A percentile compares a stretch with the other conserved stretches of the same genome.
phyloP scores from a whole-genome alignment of 1,139 yeast genomes.

The Schwanniomyces etchellsii region DNA sequence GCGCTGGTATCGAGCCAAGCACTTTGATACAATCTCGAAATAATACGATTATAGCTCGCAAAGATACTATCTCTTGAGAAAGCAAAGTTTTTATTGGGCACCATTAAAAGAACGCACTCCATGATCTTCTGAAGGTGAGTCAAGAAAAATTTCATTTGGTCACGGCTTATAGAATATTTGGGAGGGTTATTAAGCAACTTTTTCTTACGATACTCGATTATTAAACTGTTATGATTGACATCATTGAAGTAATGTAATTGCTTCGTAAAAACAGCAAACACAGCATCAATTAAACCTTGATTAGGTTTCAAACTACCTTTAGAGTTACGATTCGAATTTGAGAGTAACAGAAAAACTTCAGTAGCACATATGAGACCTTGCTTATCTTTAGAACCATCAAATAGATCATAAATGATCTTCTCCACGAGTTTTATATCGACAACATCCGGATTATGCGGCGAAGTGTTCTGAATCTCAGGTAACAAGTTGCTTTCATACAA shows the following conservation, averaged over 20 bases:
- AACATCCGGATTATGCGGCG: conserved; percentile 3
- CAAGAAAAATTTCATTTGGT: conserved; percentile 16
- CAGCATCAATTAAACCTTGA: conserved; percentile 21
- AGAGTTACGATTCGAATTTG: conserved; percentile 13
- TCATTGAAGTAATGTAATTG: conserved; percentile 33
- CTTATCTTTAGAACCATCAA: too few species aligned
- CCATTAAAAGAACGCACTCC: conserved; percentile 16
- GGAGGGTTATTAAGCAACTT: conserved; percentile 17
- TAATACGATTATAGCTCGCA: conserved; percentile 20
- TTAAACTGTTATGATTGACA: conserved; percentile 19
- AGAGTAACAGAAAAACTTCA: too few species aligned
- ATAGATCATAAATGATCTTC: conserved; percentile 29
- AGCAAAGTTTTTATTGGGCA: neutral
- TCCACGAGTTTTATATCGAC: conserved; percentile 21
- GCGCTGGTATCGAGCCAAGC: conserved; percentile 21
- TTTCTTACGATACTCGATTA: conserved; percentile 9
- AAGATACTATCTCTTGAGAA: neutral
- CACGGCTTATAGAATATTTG: conserved; percentile 17
- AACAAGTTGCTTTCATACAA: neutral
- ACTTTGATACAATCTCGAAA: conserved; percentile 17
- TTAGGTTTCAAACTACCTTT: conserved; percentile 15
- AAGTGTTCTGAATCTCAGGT: conserved; percentile 4
- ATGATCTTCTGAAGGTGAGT: conserved; percentile 13
- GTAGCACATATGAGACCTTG: too few species aligned
- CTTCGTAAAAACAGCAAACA: conserved; percentile 26